phyloP scores from a whole-genome alignment of 129 eudicot species.

The Helianthus tuberosus region DNA sequence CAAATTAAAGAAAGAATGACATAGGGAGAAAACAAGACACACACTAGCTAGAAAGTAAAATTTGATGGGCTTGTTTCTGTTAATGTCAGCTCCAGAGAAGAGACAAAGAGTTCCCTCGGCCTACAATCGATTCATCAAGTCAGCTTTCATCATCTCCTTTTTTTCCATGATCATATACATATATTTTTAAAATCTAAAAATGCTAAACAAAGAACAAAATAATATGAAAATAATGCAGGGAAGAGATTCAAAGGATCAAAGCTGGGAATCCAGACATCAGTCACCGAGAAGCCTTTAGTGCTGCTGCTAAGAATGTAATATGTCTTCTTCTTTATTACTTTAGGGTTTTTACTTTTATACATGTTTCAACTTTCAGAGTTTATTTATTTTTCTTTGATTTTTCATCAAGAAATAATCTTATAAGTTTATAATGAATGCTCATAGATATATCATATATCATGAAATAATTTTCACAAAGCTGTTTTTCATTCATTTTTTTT shows the following conservation, averaged over 20 bases:
- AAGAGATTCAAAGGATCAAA: slow-evolving; percentile 81
- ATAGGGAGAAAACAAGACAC: not conserved
- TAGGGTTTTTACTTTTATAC: not conserved
- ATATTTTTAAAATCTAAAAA: not conserved
- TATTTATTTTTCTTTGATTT: not conserved
- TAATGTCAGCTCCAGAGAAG: slow-evolving; percentile 76
- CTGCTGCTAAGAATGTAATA: slow-evolving; percentile 78
- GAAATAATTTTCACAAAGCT: too few species aligned
- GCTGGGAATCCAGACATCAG: slow-evolving; percentile 80
- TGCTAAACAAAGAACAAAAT: not conserved
- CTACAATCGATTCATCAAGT: slow-evolving; percentile 90
- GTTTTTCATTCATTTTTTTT: not conserved
- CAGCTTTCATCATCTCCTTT: slow-evolving; percentile 36
- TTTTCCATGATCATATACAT: not conserved
- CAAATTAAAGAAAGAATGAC: not conserved
- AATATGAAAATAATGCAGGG: slow-evolving; percentile 41
- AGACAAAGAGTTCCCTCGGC: slow-evolving; percentile 91
- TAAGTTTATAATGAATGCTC: too few species aligned
- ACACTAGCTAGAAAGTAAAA: slow-evolving; percentile 14
- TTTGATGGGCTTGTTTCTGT: slow-evolving; percentile 22
- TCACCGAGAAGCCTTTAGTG: slow-evolving; percentile 83
- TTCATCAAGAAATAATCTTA: too few species aligned
- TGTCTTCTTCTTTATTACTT: not conserved
- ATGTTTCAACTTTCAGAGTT: not conserved
- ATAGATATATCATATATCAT: too few species aligned